These are phyloP conservation scores for Neohortaea acidophila DNA, from an alignment of 495 filamentous ascomycete genomes.

Conservation along the genomic window DNA sequence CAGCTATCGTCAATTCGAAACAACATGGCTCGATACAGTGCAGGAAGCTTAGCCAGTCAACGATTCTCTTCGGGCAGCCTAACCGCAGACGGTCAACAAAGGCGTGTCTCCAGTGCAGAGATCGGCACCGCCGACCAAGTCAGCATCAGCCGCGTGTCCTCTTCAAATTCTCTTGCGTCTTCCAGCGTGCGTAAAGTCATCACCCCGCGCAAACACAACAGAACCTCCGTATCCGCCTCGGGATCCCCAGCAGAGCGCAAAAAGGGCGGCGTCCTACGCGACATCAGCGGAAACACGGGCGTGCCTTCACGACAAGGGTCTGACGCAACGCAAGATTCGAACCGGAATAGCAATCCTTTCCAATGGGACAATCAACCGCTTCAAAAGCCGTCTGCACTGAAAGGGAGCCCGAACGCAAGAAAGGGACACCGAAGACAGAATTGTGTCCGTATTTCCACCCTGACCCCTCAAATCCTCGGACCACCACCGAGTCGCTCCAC, in stretches of 20 bases:
- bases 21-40: slow-evolving; percentile 13
- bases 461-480: slow-evolving; percentile 23
- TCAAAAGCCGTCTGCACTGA: slow-evolving; percentile 18
- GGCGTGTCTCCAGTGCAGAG: slow-evolving; percentile 10
- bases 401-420: slow-evolving; percentile 18
- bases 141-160: slow-evolving; percentile 13
- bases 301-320: slow-evolving; percentile 12
- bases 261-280: slow-evolving; percentile 12
- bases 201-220: slow-evolving; percentile 5
- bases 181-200: slow-evolving; percentile 4
- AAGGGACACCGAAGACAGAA: slow-evolving; percentile 20
- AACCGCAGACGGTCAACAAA: slow-evolving; percentile 3
- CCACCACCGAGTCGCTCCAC: slow-evolving; percentile 18
- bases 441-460: slow-evolving; percentile 19
- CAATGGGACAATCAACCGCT: slow-evolving; percentile 16
- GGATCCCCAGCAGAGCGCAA: slow-evolving; percentile 19
- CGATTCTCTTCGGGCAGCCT: slow-evolving; percentile 9
- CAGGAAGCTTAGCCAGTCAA: neutral
- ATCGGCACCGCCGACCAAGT: slow-evolving; percentile 13
- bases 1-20: slow-evolving; percentile 7
- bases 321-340: slow-evolving; percentile 8
- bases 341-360: slow-evolving; percentile 18
- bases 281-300: slow-evolving; percentile 13
- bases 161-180: slow-evolving; percentile 2
- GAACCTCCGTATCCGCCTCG: slow-evolving; percentile 7